These are phyloP conservation scores for Ceriops decandra DNA, from an alignment of 345 rosid genomes.

Conservation along the genomic window DNA sequence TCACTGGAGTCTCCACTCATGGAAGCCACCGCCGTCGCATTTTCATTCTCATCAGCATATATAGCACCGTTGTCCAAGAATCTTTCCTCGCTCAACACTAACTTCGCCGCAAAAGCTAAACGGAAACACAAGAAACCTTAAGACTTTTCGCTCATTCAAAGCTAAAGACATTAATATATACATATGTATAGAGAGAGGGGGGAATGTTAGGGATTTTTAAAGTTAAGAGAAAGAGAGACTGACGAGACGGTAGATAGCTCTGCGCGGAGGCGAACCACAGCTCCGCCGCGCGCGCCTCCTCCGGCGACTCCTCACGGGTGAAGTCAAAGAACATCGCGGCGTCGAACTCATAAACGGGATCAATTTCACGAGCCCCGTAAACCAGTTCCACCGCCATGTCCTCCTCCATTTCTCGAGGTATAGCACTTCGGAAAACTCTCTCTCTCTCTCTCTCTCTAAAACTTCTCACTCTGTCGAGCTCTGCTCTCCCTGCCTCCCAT, in stretches of 20 bases:
- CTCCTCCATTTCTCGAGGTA: conserved; percentile 9
- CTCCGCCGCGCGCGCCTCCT: conserved; percentile 63
- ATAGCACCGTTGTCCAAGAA: conserved; percentile 31
- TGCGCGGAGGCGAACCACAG: conserved; percentile 71
- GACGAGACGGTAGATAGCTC: conserved; percentile 84
- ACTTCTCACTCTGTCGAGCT: conserved; percentile 17
- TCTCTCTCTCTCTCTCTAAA: conserved; percentile 18
- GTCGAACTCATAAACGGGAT: conserved; percentile 85
- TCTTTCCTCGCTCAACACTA: conserved; percentile 43
- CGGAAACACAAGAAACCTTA: neutral
- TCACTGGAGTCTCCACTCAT: conserved; percentile 17
- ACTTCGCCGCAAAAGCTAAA: conserved; percentile 57
- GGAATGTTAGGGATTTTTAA: neutral
- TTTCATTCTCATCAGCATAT: conserved; percentile 25
- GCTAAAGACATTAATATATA: neutral
- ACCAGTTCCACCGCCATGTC: conserved; percentile 52
- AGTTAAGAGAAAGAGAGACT: conserved; percentile 24
- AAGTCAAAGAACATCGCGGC: conserved; percentile 80
- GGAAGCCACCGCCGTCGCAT: conserved; percentile 10
- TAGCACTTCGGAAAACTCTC: neutral
- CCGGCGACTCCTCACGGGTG: conserved; percentile 53
- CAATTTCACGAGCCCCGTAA: conserved; percentile 71
- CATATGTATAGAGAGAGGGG: neutral
- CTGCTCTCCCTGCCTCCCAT: neutral
- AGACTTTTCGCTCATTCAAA: neutral